Conservation (phyloP, 371 early-diverging fungal genomes). For the Mortierella sp. region DNA sequence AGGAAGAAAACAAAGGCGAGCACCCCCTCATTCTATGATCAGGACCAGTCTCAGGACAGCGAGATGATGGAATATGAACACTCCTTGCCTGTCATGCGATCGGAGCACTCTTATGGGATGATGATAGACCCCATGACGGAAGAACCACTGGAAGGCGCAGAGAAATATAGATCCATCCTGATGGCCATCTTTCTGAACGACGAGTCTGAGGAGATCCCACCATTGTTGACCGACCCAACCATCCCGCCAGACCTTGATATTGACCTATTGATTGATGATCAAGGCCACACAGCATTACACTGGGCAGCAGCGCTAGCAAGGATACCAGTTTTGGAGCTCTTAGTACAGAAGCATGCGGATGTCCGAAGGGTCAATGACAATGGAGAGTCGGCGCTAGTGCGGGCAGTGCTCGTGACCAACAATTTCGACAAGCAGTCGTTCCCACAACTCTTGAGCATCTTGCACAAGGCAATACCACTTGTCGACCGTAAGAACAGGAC, state of each 20-base stretch:
- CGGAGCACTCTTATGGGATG: slow-evolving; percentile 1
- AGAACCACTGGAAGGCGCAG: slow-evolving; percentile 45
- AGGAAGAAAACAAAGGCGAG: slow-evolving; percentile 28
- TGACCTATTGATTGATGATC: slow-evolving; percentile 83
- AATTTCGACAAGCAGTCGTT: slow-evolving; percentile 86
- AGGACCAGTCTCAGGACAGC: background rate
- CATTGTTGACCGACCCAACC: slow-evolving; percentile 60
- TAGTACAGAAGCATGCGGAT: slow-evolving; percentile 72
- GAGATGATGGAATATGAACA: background rate
- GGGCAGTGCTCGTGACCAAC: slow-evolving; percentile 85
- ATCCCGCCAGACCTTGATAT: slow-evolving; percentile 65
- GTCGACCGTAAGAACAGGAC: slow-evolving; percentile 80
- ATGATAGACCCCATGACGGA: slow-evolving; percentile 20
- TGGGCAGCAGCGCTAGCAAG: slow-evolving; percentile 88
- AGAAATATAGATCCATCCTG: slow-evolving; percentile 69
- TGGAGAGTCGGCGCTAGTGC: slow-evolving; percentile 90
- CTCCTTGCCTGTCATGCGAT: slow-evolving; percentile 13
- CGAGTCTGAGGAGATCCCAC: slow-evolving; percentile 66
- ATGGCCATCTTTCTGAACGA: slow-evolving; percentile 81
- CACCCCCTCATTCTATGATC: slow-evolving; percentile 3
- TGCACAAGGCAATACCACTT: slow-evolving; percentile 71
- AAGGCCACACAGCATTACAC: slow-evolving; percentile 86
- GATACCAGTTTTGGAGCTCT: slow-evolving; percentile 68
- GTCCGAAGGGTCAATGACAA: slow-evolving; percentile 66
- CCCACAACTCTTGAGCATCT: slow-evolving; percentile 69